Percentiles rank a stretch among this genome's conserved stretches.
Evolutionary conservation across 2,329 filamentous ascomycete genomes (phyloP).

Genomic region (Mycosphaerella sp.): DNA sequence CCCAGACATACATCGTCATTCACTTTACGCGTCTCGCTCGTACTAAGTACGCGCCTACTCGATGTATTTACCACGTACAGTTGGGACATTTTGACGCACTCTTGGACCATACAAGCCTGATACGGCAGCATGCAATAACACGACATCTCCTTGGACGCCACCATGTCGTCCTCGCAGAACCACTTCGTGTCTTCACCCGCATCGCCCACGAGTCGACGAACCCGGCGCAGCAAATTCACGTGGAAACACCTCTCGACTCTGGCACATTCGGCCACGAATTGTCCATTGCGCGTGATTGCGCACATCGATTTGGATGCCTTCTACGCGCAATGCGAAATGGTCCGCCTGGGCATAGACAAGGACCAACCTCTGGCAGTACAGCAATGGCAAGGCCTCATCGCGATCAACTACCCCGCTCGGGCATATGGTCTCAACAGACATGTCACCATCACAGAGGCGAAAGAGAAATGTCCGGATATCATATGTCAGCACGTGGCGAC

Average conservation of each 20-base stretch:
- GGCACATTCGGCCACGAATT: constrained; percentile 61
- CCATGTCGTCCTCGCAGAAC: constrained; percentile 22
- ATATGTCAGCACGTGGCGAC: constrained; percentile 90
- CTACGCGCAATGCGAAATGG: constrained; percentile 90
- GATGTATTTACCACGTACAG: neutral
- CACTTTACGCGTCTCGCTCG: neutral
- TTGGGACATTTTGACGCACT: neutral
- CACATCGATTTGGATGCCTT: constrained; percentile 97
- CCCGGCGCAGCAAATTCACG: constrained; percentile 65
- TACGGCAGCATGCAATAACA: constrained; percentile 12
- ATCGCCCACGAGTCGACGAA: constrained; percentile 22
- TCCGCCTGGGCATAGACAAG: constrained; percentile 67
- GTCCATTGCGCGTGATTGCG: constrained; percentile 77
- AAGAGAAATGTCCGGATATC: constrained; percentile 76
- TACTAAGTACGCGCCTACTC: neutral
- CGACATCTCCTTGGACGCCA: neutral
- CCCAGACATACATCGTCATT: neutral
- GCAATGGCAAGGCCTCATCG: constrained; percentile 92
- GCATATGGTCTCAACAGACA: constrained; percentile 73
- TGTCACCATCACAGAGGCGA: constrained; percentile 72
- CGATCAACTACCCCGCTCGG: constrained; percentile 90
- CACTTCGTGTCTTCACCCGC: constrained; percentile 29
- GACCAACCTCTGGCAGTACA: constrained; percentile 83
- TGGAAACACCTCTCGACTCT: constrained; percentile 76
- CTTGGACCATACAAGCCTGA: neutral